Conservation (phyloP, 352 stramenopile species). For the Elongisporangium senticosum region DNA sequence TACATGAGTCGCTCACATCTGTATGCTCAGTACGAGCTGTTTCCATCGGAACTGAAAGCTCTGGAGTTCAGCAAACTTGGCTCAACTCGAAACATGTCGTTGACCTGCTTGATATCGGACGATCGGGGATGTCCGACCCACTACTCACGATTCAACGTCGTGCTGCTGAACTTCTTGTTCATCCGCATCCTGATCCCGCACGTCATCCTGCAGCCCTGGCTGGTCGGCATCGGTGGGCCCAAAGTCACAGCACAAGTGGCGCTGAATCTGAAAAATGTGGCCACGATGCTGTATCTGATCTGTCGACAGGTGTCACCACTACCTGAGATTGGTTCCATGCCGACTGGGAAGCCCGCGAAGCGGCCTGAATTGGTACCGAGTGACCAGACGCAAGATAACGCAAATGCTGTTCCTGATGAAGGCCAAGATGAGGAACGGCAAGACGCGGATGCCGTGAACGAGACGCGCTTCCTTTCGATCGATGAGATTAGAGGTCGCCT, state of each 20-base stretch:
- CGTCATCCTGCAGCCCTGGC: slow-evolving; percentile 47
- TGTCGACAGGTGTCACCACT: slow-evolving; percentile 33
- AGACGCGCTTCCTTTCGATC: slow-evolving; percentile 18
- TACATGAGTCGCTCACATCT: slow-evolving; percentile 6
- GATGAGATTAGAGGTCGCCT: slow-evolving; percentile 23
- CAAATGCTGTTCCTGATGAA: neutral
- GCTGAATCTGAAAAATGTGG: slow-evolving; percentile 39
- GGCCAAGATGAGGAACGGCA: neutral
- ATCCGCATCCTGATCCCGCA: slow-evolving; percentile 55
- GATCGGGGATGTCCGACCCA: neutral
- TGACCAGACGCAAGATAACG: neutral
- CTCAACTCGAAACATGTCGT: slow-evolving; percentile 18
- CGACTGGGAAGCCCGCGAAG: neutral
- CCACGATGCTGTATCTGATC: slow-evolving; percentile 51
- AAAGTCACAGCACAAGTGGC: slow-evolving; percentile 17
- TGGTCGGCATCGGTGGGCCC: slow-evolving; percentile 26
- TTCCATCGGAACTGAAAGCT: slow-evolving; percentile 24
- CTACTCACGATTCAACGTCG: slow-evolving; percentile 39
- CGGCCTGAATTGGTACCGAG: too few relatives aligned
- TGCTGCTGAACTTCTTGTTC: slow-evolving; percentile 61
- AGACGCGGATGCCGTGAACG: neutral
- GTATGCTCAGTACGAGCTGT: slow-evolving; percentile 44
- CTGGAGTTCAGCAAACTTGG: slow-evolving; percentile 58
- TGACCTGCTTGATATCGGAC: neutral
- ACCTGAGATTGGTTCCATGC: slow-evolving; percentile 4